These are phyloP conservation scores for Catunica adiposa DNA, from an alignment of 2,329 filamentous ascomycete genomes.

Conservation along the genomic window DNA sequence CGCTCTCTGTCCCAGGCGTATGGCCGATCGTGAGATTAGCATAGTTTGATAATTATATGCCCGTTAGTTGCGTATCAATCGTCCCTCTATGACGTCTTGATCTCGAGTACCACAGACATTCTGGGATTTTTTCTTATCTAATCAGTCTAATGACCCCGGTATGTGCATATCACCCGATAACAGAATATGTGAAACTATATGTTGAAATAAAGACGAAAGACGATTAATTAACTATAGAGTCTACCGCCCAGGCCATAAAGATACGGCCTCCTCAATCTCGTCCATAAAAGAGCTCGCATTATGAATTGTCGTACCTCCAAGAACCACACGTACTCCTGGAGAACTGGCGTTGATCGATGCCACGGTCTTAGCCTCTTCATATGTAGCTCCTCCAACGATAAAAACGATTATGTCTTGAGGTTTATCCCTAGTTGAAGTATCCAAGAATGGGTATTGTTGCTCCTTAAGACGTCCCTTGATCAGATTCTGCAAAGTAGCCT, in stretches of 20 bases:
- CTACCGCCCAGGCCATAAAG: slow-evolving; percentile 50
- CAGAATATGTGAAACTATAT: neutral
- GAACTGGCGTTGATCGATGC: slow-evolving; percentile 86
- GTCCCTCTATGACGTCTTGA: neutral
- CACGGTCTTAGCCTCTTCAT: slow-evolving; percentile 92
- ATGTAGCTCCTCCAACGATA: slow-evolving; percentile 82
- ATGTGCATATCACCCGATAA: slow-evolving; percentile 8
- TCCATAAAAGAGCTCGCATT: slow-evolving; percentile 80
- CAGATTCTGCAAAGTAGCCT: slow-evolving; percentile 75
- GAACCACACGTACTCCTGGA: slow-evolving; percentile 72
- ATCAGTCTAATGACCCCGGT: slow-evolving; percentile 6
- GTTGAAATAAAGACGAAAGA: neutral
- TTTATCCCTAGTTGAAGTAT: slow-evolving; percentile 81
- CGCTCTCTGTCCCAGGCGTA: neutral
- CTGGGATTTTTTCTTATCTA: slow-evolving; percentile 14
- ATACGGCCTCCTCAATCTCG: slow-evolving; percentile 78
- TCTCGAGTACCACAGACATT: neutral
- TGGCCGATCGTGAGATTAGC: neutral
- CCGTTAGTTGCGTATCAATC: neutral
- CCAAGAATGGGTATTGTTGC: slow-evolving; percentile 82
- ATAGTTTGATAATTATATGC: neutral
- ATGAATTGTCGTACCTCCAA: slow-evolving; percentile 76
- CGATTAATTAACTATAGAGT: neutral
- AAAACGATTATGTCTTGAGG: slow-evolving; percentile 94
- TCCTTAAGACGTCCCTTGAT: slow-evolving; percentile 82